These are phyloP conservation scores for Entomortierella parvispora DNA, from an alignment of 192 early-diverging fungal species.

Conservation along the genomic window DNA sequence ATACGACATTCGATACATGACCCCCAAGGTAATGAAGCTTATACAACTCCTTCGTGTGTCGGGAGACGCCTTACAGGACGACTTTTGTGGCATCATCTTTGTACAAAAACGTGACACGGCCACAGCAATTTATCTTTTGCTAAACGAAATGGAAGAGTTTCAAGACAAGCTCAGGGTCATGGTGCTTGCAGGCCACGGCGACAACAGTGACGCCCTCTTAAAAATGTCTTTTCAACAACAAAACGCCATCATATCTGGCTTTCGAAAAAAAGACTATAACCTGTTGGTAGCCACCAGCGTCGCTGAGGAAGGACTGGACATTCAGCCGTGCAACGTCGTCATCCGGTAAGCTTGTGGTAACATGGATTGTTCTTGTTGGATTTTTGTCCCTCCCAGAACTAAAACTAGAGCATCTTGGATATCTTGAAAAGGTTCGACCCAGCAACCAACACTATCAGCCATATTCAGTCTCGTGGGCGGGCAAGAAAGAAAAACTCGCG, in stretches of 20 bases:
- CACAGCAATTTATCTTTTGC: constrained; percentile 60
- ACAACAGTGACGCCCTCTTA: constrained; percentile 47
- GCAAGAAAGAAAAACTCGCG: constrained; percentile 78
- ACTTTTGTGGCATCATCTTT: constrained; percentile 93
- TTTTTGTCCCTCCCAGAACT: too few relatives aligned
- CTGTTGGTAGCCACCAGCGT: constrained; percentile 91
- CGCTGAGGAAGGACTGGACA: constrained; percentile 95
- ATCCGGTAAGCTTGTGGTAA: constrained; percentile 62
- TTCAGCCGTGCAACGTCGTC: constrained; percentile 90
- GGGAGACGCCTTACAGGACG: constrained; percentile 11
- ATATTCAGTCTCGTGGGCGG: constrained; percentile 93
- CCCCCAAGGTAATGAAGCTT: constrained; percentile 78
- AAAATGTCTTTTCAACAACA: constrained; percentile 65
- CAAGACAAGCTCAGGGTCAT: constrained; percentile 53
- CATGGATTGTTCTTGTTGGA: neutral
- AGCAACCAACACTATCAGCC: constrained; percentile 74
- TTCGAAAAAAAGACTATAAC: constrained; percentile 75
- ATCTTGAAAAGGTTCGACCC: constrained; percentile 73
- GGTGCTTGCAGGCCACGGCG: constrained; percentile 70
- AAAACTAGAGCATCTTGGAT: too few relatives aligned
- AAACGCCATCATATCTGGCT: constrained; percentile 69
- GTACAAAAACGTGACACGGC: constrained; percentile 80
- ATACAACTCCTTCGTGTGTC: constrained; percentile 64
- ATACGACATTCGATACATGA: constrained; percentile 33
- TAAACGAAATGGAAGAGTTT: constrained; percentile 66